These are phyloP conservation scores for Amanita muscaria DNA, from an alignment of 768 basidiomycete genomes.

Conservation along the genomic window DNA sequence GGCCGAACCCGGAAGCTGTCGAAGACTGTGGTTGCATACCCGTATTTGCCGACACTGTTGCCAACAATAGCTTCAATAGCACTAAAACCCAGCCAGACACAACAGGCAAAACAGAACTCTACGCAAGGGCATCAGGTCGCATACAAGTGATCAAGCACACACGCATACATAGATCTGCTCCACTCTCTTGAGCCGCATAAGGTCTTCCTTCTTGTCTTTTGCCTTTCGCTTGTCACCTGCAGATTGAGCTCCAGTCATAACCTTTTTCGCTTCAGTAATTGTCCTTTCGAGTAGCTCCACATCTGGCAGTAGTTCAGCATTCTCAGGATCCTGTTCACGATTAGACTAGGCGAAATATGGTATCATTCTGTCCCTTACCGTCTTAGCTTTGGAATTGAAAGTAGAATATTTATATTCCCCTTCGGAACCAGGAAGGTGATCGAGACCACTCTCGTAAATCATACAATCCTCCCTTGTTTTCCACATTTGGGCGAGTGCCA, in stretches of 20 bases:
- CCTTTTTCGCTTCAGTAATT: slow-evolving; percentile 55
- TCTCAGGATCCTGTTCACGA: slow-evolving; percentile 43
- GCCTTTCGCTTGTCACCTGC: slow-evolving; percentile 49
- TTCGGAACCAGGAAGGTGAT: slow-evolving; percentile 65
- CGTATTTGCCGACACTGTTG: slow-evolving; percentile 81
- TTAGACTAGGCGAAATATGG: slow-evolving; percentile 4
- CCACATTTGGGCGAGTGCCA: slow-evolving; percentile 92
- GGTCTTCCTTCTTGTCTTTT: slow-evolving; percentile 64
- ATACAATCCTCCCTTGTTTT: slow-evolving; percentile 92
- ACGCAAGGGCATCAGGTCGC: not conserved
- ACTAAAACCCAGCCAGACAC: slow-evolving; percentile 90
- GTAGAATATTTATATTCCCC: slow-evolving; percentile 46
- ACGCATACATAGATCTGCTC: slow-evolving; percentile 85
- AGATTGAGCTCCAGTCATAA: slow-evolving; percentile 41
- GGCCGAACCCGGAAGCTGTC: slow-evolving; percentile 63
- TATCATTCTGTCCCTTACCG: slow-evolving; percentile 1
- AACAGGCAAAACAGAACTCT: slow-evolving; percentile 80
- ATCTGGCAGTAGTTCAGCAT: slow-evolving; percentile 61
- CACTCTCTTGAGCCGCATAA: slow-evolving; percentile 81
- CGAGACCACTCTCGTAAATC: slow-evolving; percentile 86
- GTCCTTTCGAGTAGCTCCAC: slow-evolving; percentile 63
- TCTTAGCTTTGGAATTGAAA: slow-evolving; percentile 31
- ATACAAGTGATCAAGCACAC: not conserved
- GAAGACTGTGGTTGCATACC: slow-evolving; percentile 61
- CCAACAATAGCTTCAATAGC: slow-evolving; percentile 82